Evolutionary conservation across 2,329 filamentous ascomycete species (phyloP).

Genomic region (Akanthomyces dipterigenus): DNA sequence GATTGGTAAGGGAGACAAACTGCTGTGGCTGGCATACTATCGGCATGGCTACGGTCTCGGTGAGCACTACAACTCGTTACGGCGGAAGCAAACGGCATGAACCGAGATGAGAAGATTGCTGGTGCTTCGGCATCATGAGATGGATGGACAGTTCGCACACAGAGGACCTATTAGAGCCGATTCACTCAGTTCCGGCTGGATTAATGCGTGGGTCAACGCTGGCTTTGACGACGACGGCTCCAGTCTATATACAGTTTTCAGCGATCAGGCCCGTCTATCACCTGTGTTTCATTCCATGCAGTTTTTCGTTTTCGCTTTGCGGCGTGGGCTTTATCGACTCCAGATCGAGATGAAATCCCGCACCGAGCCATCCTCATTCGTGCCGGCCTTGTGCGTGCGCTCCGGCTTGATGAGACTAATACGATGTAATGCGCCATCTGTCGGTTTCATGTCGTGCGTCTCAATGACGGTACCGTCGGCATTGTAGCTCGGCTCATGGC

Average conservation of each 20-base stretch:
- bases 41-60: conserved; percentile 88
- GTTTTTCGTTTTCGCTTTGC: background rate
- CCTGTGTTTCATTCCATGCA: background rate
- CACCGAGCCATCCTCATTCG: conserved; percentile 37
- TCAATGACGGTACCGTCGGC: conserved; percentile 37
- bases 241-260: conserved; percentile 2
- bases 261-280: too few species aligned
- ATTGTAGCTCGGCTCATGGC: conserved; percentile 57
- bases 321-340: conserved; percentile 25
- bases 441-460: conserved; percentile 31
- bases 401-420: conserved; percentile 44
- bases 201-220: background rate
- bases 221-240: background rate
- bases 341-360: conserved; percentile 50
- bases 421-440: conserved; percentile 33
- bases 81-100: conserved; percentile 32
- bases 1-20: conserved; percentile 47
- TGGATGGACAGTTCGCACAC: background rate
- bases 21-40: conserved; percentile 89
- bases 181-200: background rate
- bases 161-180: background rate
- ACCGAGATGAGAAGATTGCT: background rate
- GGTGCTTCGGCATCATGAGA: background rate
- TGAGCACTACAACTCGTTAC: conserved; percentile 93
- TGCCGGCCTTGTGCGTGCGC: conserved; percentile 43